A percentile compares a stretch with the other conserved stretches of the same genome.
phyloP scores from a whole-genome alignment of 331 rosid genomes.

The Stylosanthes scabra region DNA sequence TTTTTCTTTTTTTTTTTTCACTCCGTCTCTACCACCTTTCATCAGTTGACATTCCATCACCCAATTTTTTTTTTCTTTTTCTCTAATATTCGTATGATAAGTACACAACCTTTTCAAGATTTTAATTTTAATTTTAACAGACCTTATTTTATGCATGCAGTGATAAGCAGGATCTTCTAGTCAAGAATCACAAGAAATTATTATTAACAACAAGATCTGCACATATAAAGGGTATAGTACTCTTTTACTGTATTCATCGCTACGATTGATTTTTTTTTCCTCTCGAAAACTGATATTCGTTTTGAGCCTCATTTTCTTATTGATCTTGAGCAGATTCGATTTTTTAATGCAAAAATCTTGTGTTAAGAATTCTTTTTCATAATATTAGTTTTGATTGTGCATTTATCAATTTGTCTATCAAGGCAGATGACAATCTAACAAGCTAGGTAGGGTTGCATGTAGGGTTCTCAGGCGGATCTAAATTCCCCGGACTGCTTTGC shows the following conservation, averaged over 20 bases:
- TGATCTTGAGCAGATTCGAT: background rate
- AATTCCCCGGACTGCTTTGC: too few species aligned
- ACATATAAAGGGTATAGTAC: constrained; percentile 15
- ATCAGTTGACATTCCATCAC: background rate
- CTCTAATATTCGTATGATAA: too few species aligned
- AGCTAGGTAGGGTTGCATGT: too few species aligned
- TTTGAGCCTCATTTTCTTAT: background rate
- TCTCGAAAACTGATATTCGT: background rate
- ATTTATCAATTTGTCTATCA: too few species aligned
- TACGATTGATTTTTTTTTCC: background rate
- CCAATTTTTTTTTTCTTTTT: too few species aligned
- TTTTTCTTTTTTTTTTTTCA: background rate
- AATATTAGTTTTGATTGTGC: too few species aligned
- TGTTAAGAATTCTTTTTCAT: too few species aligned
- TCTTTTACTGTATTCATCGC: background rate
- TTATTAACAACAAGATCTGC: background rate
- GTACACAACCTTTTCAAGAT: too few species aligned
- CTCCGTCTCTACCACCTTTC: background rate
- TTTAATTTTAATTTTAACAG: background rate
- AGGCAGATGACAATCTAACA: too few species aligned
- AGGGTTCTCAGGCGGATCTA: too few species aligned
- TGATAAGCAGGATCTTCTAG: background rate
- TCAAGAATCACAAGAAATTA: background rate
- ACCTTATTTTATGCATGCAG: background rate
- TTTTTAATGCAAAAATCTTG: too few species aligned